Evolutionary conservation across 495 filamentous ascomycete genomes (phyloP).

Genomic region (Aspergillus steynii): DNA sequence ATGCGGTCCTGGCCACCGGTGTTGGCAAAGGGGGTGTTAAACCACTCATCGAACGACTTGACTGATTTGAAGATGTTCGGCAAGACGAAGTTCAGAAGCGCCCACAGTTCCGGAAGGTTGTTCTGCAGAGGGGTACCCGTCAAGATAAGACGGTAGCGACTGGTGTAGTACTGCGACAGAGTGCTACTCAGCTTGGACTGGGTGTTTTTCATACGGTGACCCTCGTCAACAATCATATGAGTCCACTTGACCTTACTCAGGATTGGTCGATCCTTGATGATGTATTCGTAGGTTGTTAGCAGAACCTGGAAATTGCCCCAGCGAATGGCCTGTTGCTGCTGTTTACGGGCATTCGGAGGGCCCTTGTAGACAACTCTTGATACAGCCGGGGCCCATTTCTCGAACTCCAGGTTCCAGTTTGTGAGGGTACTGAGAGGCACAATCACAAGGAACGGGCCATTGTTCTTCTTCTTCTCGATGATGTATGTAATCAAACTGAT

Average conservation of each 20-base stretch:
- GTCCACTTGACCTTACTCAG: slow-evolving; percentile 98
- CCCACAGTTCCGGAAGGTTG: slow-evolving; percentile 94
- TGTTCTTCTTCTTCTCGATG: slow-evolving; percentile 92
- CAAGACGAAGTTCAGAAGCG: slow-evolving; percentile 95
- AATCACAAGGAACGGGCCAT: slow-evolving; percentile 93
- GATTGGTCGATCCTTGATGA: slow-evolving; percentile 95
- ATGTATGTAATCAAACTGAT: slow-evolving; percentile 97
- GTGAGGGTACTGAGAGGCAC: slow-evolving; percentile 95
- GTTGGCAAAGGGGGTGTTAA: slow-evolving; percentile 98
- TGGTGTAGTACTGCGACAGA: slow-evolving; percentile 90
- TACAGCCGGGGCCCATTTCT: slow-evolving; percentile 95
- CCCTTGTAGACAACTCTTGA: slow-evolving; percentile 93
- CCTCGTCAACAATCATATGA: slow-evolving; percentile 99
- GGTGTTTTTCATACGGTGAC: slow-evolving; percentile 99
- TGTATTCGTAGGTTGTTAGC: slow-evolving; percentile 97
- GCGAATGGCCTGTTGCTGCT: slow-evolving; percentile 89
- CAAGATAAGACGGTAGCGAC: slow-evolving; percentile 91
- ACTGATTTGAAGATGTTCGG: slow-evolving; percentile 99
- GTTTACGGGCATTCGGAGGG: slow-evolving; percentile 82
- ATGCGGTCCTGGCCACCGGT: slow-evolving; percentile 98
- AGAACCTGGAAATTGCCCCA: slow-evolving; percentile 95
- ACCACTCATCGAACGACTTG: slow-evolving; percentile 99
- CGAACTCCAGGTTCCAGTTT: slow-evolving; percentile 98
- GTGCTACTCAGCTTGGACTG: slow-evolving; percentile 95
- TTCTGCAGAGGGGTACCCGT: slow-evolving; percentile 98